These are phyloP conservation scores for Boletellus emodensis DNA, from an alignment of 768 basidiomycete species.

Conservation along the genomic window DNA sequence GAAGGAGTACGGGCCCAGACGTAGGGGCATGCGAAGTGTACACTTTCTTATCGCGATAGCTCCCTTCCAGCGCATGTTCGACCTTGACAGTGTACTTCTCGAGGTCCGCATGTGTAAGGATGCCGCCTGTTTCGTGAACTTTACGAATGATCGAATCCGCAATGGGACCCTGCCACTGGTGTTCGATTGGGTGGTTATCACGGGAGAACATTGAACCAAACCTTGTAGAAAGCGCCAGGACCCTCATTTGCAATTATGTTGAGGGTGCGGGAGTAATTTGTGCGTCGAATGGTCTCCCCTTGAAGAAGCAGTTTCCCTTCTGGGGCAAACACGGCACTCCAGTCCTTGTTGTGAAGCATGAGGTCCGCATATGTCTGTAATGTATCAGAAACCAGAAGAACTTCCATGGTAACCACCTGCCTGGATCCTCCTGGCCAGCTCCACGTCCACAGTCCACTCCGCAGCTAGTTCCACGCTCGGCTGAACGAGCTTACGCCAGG, in stretches of 20 bases:
- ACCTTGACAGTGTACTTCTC: slow-evolving; percentile 65
- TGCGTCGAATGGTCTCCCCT: slow-evolving; percentile 70
- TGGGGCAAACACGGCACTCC: slow-evolving; percentile 82
- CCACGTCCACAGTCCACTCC: slow-evolving; percentile 76
- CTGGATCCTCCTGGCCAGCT: slow-evolving; percentile 70
- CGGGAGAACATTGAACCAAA: slow-evolving; percentile 25
- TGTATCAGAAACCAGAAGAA: background rate
- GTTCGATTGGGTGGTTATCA: slow-evolving; percentile 10
- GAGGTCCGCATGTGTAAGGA: slow-evolving; percentile 74
- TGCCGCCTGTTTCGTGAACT: slow-evolving; percentile 68
- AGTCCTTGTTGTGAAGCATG: slow-evolving; percentile 67
- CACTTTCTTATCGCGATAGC: slow-evolving; percentile 71
- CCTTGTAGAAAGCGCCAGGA: slow-evolving; percentile 78
- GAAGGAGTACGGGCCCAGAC: slow-evolving; percentile 84
- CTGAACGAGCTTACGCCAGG: slow-evolving; percentile 74
- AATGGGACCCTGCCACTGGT: slow-evolving; percentile 59
- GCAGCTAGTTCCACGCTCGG: slow-evolving; percentile 72
- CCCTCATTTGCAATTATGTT: slow-evolving; percentile 71
- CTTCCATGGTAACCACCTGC: slow-evolving; percentile 36
- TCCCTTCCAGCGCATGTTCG: slow-evolving; percentile 69
- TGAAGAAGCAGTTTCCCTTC: slow-evolving; percentile 63
- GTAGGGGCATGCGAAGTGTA: slow-evolving; percentile 86
- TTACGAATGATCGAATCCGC: slow-evolving; percentile 76
- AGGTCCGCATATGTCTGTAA: slow-evolving; percentile 44
- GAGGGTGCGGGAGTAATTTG: slow-evolving; percentile 76